These are phyloP conservation scores for Debaryomyces fabryi DNA, from an alignment of 1,139 yeast species.

Conservation along the genomic window DNA sequence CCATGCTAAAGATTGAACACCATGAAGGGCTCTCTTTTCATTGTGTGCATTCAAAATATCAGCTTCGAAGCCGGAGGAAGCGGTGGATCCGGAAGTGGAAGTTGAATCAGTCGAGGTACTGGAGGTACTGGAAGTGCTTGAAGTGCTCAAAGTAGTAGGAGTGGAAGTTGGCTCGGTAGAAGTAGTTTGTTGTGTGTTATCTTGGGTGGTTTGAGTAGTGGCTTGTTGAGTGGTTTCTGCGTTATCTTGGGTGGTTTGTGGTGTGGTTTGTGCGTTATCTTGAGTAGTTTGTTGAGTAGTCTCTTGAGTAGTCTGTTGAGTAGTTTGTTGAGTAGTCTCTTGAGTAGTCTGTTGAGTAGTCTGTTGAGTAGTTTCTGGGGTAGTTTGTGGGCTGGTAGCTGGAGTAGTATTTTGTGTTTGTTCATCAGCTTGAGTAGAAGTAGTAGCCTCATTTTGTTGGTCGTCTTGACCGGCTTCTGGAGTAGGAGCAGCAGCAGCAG, in stretches of 20 bases:
- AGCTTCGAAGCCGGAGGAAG: conserved; percentile 27
- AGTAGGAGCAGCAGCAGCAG: too few species aligned
- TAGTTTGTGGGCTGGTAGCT: conserved; percentile 10
- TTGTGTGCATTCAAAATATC: conserved; percentile 54
- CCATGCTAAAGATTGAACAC: conserved; percentile 52
- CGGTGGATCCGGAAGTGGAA: conserved; percentile 18
- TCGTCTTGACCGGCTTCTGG: conserved; percentile 4
- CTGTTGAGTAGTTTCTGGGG: conserved; percentile 10
- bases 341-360: background rate
- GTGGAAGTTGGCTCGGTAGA: conserved; percentile 19
- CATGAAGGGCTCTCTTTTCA: conserved; percentile 55
- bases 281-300: conserved; percentile 3
- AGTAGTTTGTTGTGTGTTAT: conserved; percentile 8
- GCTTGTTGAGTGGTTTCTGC: conserved; percentile 11
- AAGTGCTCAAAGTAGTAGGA: conserved; percentile 22
- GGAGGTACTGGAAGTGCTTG: conserved; percentile 29
- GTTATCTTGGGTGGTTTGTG: background rate
- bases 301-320: conserved; percentile 14
- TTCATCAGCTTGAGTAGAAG: conserved; percentile 4
- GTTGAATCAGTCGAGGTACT: conserved; percentile 20
- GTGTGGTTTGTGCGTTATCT: background rate
- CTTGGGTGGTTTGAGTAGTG: conserved; percentile 13
- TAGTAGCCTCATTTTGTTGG: background rate
- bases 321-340: conserved; percentile 11
- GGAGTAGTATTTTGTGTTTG: conserved; percentile 11